Base-by-base conservation (phyloP, 2,329 filamentous ascomycete species). In the Grosmannia clavigera region DNA sequence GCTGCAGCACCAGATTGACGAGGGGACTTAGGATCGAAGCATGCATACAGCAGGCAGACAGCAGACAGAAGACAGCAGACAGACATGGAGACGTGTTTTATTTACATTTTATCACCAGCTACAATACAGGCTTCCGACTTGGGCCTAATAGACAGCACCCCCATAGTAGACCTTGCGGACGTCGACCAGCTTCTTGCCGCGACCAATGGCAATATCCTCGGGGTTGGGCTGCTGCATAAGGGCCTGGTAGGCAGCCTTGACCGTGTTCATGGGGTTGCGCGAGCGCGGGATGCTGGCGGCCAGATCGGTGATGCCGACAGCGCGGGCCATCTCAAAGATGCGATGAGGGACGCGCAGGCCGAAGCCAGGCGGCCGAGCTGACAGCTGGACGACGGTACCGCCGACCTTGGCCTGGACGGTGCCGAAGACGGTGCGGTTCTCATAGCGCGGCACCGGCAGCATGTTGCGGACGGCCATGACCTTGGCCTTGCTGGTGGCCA, bases 81-180 rank as follows among this genome's bases (percentile, higher is more conserved):
- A 7, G 25, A 31, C 29, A 31, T 31, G 5, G 7, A 5, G 29
- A 4, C 4, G 7, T 7, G 29, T 31, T 31, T 31, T 54, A 22
- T n/a, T 48, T n/a, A 48, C 19, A 31, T 38, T 38, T 38, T 3
- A 14, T 3, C 35, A 14, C 9, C 38, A 16, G 38, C 38, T 40
- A 40, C 38, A 40, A 40, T 40, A 40, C 38, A 40, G 38, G 31
- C 31, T 25, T 29, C n/a, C 35, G 12, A 29, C 38, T 2, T 19
- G 27, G 14, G 14, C 10, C 66, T 80, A 83, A 69, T 82, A 81
- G 72, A 87, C 80, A 73, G 80, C 81, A 48, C 90, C 90, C 58
- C 89, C 91, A 75, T 96, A 97, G 77, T 99, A 99, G 69, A 97
- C 94, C 79, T 94, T 96, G 67, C 94, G 81, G 65, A 92, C 90